Evolutionary conservation across 164 flowering plant genomes (phyloP).

Genomic region (Vitis cinerea): DNA sequence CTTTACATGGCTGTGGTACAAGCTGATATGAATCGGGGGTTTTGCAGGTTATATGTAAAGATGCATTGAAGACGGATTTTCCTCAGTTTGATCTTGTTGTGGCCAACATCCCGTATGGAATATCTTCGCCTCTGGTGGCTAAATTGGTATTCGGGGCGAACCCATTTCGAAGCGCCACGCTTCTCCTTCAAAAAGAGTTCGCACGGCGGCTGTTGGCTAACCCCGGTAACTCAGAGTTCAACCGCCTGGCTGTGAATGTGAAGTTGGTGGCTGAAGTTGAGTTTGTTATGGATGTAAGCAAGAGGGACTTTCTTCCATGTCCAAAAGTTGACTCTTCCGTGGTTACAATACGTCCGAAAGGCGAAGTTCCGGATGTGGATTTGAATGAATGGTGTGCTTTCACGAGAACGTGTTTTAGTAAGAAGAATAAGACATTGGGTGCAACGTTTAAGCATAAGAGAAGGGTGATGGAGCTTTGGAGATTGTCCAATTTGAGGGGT

Average conservation of each 20-base stretch:
- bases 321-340: constrained; percentile 94
- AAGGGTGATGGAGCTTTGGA: constrained; percentile 66
- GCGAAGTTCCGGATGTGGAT: constrained; percentile 59
- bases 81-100: constrained; percentile 78
- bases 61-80: constrained; percentile 77
- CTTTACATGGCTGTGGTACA: background rate
- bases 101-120: constrained; percentile 87
- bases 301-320: constrained; percentile 79
- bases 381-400: constrained; percentile 86
- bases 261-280: constrained; percentile 79
- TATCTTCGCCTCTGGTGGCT: constrained; percentile 80
- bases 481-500: constrained; percentile 20
- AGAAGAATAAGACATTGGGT: constrained; percentile 89
- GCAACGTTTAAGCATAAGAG: constrained; percentile 89
- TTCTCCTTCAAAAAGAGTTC: constrained; percentile 91
- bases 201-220: constrained; percentile 75
- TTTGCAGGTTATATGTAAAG: constrained; percentile 66
- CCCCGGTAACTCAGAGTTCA: constrained; percentile 84
- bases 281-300: constrained; percentile 84
- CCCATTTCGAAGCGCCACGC: constrained; percentile 68
- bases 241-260: constrained; percentile 86
- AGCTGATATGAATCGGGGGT: background rate
- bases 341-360: constrained; percentile 62
- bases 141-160: constrained; percentile 57
- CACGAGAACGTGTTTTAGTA: constrained; percentile 74